phyloP scores from a whole-genome alignment of 768 basidiomycete species.

The Boletus insuetus region DNA sequence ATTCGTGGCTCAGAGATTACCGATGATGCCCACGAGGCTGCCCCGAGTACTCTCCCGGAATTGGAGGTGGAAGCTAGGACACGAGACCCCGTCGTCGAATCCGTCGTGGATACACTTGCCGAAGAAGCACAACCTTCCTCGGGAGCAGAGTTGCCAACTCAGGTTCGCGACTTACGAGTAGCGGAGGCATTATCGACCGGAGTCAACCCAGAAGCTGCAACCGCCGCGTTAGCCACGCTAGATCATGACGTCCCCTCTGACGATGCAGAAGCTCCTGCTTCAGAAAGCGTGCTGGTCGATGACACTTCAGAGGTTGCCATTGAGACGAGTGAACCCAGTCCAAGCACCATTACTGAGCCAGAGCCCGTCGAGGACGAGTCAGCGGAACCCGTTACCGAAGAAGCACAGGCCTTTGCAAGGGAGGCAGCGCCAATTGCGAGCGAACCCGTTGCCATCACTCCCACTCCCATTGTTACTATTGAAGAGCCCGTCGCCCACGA shows the following conservation, averaged over 20 bases:
- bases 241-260: not conserved
- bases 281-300: not conserved
- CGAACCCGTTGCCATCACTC: not conserved
- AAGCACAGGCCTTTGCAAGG: not conserved
- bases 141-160: conserved; percentile 7
- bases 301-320: not conserved
- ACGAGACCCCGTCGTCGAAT: not conserved
- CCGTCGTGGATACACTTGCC: not conserved
- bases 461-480: not conserved
- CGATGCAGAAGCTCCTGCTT: not conserved
- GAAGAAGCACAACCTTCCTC: not conserved
- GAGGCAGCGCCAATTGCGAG: not conserved
- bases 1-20: not conserved
- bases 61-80: not conserved
- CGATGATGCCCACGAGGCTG: not conserved
- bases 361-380: not conserved
- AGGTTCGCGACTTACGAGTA: not conserved
- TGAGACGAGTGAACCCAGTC: not conserved
- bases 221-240: not conserved
- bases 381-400: not conserved
- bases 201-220: conserved; percentile 3
- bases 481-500: conserved; percentile 4
- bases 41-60: not conserved
- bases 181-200: not conserved
- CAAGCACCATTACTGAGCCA: not conserved